Base-by-base conservation (phyloP, 2,329 filamentous ascomycete species). In the Celoporthe dispersa region DNA sequence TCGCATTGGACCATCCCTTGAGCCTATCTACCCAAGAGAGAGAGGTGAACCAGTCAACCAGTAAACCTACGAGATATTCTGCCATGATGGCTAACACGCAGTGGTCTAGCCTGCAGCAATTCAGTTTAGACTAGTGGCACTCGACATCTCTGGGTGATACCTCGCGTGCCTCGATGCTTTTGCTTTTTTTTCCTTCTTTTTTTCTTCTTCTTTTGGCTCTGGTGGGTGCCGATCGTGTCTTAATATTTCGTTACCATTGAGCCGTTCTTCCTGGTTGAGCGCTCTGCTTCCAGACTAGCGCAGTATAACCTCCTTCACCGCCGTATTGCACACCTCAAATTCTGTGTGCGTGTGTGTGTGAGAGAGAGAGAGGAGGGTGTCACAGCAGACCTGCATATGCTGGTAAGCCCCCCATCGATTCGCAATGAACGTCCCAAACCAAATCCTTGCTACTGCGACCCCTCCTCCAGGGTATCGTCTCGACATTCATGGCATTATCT, bases 331-430 rank as follows among this genome's bases (percentile, higher is more conserved):
- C 60, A 44, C 11, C n/a, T 28, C 37, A 7, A 11, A 63, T 44
- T 37, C n/a, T 19, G 37, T 63, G 33, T 6, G 14, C 5, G 12
- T 22, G n/a, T 60, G 33, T 39, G 55, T 33, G 28, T 44, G 39
- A 19, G 44, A 22, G 44, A 14, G n/a, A 14, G 19, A 51, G 44
- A 14, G 8, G 44, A 55, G 39, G n/a, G 62, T 51, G 62, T 51
- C 28, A 51, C 37, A 19, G 39, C 62, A 64, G 14, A 63, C 25
- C n/a, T 44, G n/a, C 60, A 8, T 44, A 64, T 31, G 33, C 60
- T 62, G n/a, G n/a, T 19, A 63, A 57, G 39, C 25, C 41, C 41
- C 41, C 51, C 28, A 64, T 16, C 28, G 62, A 51, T 64, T 64
- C 62, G 62, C 62, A 48, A 31, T 31, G n/a, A 31, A 22, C 39